Percentiles rank a stretch among this genome's conserved stretches.
Conservation (phyloP, 768 basidiomycete species). For the Galerina sulciceps region DNA sequence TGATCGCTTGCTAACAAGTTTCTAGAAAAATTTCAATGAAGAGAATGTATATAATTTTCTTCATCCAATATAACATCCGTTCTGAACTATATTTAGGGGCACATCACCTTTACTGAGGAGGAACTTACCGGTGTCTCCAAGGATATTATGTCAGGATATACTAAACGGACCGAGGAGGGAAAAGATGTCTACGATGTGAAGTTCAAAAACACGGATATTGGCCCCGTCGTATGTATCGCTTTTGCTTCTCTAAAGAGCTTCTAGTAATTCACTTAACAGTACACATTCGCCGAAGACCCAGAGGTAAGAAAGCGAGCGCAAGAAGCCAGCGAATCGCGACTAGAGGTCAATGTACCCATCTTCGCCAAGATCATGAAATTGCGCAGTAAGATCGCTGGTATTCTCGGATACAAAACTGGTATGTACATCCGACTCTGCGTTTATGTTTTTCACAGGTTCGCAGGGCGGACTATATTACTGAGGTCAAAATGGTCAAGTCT, state of each 20-base stretch:
- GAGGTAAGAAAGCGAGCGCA: constrained; percentile 68
- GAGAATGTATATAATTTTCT: constrained; percentile 59
- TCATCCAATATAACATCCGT: neutral
- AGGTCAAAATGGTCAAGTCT: neutral
- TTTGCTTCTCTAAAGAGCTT: neutral
- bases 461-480: neutral
- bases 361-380: constrained; percentile 70
- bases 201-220: constrained; percentile 82
- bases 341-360: constrained; percentile 71
- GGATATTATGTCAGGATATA: constrained; percentile 79
- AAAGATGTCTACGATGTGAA: constrained; percentile 72
- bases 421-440: neutral
- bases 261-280: constrained; percentile 40
- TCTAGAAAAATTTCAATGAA: constrained; percentile 87
- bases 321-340: constrained; percentile 69
- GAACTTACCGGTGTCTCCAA: constrained; percentile 81
- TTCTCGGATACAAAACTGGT: constrained; percentile 81
- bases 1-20: constrained; percentile 1
- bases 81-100: constrained; percentile 45
- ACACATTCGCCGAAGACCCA: constrained; percentile 77
- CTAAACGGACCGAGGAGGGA: constrained; percentile 60
- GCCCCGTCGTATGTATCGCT: constrained; percentile 61
- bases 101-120: constrained; percentile 65
- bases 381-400: constrained; percentile 66
- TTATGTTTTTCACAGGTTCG: no score